These are phyloP conservation scores for Metschnikowia shivogae DNA, from an alignment of 805 yeast species.

Conservation along the genomic window DNA sequence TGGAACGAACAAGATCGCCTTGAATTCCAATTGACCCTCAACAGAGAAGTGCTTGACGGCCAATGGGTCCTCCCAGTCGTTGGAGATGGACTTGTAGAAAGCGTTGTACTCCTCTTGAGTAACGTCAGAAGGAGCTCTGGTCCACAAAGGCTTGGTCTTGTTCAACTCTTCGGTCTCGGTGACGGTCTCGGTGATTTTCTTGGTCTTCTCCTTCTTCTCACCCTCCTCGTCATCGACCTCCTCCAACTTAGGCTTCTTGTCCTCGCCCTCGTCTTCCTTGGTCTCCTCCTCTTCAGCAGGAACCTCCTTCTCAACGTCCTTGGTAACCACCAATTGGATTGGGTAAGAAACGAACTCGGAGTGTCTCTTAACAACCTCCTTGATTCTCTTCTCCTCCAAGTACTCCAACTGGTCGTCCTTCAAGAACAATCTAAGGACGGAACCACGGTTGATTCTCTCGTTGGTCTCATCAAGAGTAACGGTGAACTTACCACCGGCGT, in stretches of 20 bases:
- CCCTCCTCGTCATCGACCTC: constrained; percentile 63
- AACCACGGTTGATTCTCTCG: constrained; percentile 91
- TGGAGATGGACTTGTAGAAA: constrained; percentile 97
- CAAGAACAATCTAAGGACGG: constrained; percentile 89
- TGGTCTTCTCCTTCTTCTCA: constrained; percentile 69
- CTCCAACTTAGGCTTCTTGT: constrained; percentile 67
- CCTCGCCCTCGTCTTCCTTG: constrained; percentile 45
- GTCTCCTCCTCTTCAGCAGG: constrained; percentile 70
- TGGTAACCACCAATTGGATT: constrained; percentile 95
- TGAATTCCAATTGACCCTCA: constrained; percentile 99
- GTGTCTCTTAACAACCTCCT: constrained; percentile 99
- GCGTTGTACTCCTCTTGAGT: constrained; percentile 98
- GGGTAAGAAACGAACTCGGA: constrained; percentile 99
- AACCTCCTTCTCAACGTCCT: constrained; percentile 98
- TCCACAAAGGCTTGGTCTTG: constrained; percentile 99
- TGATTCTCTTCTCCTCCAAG: constrained; percentile 98
- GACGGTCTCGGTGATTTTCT: constrained; percentile 88
- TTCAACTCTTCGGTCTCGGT: constrained; percentile 97
- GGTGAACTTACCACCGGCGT: constrained; percentile 99
- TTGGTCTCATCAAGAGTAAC: constrained; percentile 84
- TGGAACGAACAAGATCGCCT: constrained; percentile 95
- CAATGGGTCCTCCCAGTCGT: constrained; percentile 99
- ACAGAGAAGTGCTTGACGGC: constrained; percentile 99
- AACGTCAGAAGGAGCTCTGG: constrained; percentile 97
- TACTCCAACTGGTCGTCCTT: constrained; percentile 99